Conservation (phyloP, 2,329 filamentous ascomycete species). For the Cladosporium sp. region DNA sequence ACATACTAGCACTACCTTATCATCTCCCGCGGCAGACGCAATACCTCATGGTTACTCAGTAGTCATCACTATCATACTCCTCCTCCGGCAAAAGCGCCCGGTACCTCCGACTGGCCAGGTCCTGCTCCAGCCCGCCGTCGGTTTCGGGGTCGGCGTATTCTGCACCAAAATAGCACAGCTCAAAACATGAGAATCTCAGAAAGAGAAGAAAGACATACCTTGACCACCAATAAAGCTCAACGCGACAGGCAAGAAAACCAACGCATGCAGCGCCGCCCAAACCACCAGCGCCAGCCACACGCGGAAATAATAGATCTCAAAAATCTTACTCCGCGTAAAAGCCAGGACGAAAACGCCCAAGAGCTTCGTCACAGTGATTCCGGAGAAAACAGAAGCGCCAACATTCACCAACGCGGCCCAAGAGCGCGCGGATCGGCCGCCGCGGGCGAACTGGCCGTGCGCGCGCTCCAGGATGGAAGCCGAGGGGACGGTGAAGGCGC, state of each 20-base stretch:
- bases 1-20: no score
- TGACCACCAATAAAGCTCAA: constrained; percentile 81
- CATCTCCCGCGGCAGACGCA: no score
- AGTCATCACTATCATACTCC: constrained; percentile 70
- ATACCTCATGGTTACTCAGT: constrained; percentile 19
- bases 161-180: constrained; percentile 20
- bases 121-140: constrained; percentile 84
- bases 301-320: constrained; percentile 98
- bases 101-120: constrained; percentile 75
- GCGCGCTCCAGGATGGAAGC: constrained; percentile 76
- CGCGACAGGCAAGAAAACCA: constrained; percentile 87
- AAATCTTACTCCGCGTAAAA: constrained; percentile 96
- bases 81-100: constrained; percentile 74
- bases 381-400: constrained; percentile 88
- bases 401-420: constrained; percentile 96
- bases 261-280: constrained; percentile 81
- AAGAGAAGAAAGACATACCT: constrained; percentile 45
- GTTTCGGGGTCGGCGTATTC: constrained; percentile 83
- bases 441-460: constrained; percentile 38
- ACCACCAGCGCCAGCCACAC: constrained; percentile 91
- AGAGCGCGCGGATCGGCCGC: constrained; percentile 76
- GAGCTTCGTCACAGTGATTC: constrained; percentile 94
- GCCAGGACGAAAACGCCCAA: constrained; percentile 88
- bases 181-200: background rate
- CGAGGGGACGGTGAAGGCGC: constrained; percentile 92